Base-by-base conservation (phyloP, 1,139 yeast genomes). In the Pichia sp. region DNA sequence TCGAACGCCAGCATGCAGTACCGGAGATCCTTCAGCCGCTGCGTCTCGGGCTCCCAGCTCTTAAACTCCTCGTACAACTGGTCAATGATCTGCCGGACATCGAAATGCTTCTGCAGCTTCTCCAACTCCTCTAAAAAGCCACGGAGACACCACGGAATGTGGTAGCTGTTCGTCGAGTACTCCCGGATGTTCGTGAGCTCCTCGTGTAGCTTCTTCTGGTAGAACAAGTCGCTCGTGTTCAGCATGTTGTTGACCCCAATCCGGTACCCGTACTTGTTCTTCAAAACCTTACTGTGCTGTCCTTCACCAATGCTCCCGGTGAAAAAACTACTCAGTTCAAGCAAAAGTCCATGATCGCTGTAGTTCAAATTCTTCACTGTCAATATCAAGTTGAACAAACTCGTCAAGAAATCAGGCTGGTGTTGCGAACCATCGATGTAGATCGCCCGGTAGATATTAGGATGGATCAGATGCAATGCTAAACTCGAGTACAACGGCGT, bases 61-160 rank as follows among this genome's bases (percentile, higher is more conserved):
- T 58, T 53, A 55, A 62, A 77, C 34, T 67, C 68, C 6, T 48
- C 47, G 15, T 74, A 48, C 31, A 78, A 58, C 20, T 67, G 66
- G 4, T 53, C 50, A 12, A 73, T 51, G 41, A 75, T 56, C 28
- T 58, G 52, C 20, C 57, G 46, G 31, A 66, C 66, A 8, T 67
- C 65, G 20, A 76, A 66, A 56, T 78, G 75, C 47, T 68, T 69
- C 10, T 75, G 69, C 12, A 76, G 67, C 58, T 71, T 69, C 50
- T 72, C 74, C 18, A 78, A 63, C 55, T 77, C 79, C 53, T 77
- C 77, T 11, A 79, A 55, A 30, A 78, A 66, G 0, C 84, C 83
- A 22, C 83, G 60, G 32, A 79, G 62, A 56, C 83, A 78, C 83
- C 83, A 79, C 3, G 84, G 84, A 34, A 79, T 63, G 38, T 78